Conservation (phyloP, 2,329 filamentous ascomycete species). For the Monosporascus sp. region DNA sequence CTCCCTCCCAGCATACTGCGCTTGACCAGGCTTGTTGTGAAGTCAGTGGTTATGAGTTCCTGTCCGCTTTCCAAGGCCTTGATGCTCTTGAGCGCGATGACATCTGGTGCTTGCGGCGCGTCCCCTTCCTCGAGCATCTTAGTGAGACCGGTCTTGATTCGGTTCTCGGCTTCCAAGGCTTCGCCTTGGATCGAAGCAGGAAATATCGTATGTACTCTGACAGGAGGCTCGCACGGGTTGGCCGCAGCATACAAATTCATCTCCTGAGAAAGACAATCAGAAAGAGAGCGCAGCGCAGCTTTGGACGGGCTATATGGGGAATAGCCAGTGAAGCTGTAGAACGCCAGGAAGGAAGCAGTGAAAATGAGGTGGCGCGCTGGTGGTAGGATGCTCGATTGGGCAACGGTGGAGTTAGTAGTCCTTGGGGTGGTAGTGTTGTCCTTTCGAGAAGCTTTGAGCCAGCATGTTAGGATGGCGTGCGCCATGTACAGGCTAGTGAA, state of each 20-base stretch:
- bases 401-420: too few species aligned
- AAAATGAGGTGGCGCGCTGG: slow-evolving; percentile 58
- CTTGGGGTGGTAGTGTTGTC: too few species aligned
- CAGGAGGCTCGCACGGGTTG: slow-evolving; percentile 18
- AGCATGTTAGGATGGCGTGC: slow-evolving; percentile 26
- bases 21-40: slow-evolving; percentile 9
- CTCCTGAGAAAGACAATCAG: slow-evolving; percentile 61
- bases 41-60: slow-evolving; percentile 23
- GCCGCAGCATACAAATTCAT: slow-evolving; percentile 30
- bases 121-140: slow-evolving; percentile 14
- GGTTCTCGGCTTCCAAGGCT: slow-evolving; percentile 28
- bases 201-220: slow-evolving; percentile 61
- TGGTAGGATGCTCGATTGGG: neutral
- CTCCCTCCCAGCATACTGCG: slow-evolving; percentile 15
- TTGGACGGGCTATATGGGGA: slow-evolving; percentile 61
- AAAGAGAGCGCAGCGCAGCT: slow-evolving; percentile 59
- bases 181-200: slow-evolving; percentile 29
- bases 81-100: slow-evolving; percentile 18
- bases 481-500: slow-evolving; percentile 34
- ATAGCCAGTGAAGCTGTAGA: slow-evolving; percentile 60
- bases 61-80: slow-evolving; percentile 19
- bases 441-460: slow-evolving; percentile 13
- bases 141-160: slow-evolving; percentile 12
- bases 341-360: slow-evolving; percentile 58
- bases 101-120: slow-evolving; percentile 7